Percentiles rank a stretch among this genome's conserved stretches.
Conservation (phyloP, 2,329 filamentous ascomycete genomes). For the Penicillium fuscoglaucum region DNA sequence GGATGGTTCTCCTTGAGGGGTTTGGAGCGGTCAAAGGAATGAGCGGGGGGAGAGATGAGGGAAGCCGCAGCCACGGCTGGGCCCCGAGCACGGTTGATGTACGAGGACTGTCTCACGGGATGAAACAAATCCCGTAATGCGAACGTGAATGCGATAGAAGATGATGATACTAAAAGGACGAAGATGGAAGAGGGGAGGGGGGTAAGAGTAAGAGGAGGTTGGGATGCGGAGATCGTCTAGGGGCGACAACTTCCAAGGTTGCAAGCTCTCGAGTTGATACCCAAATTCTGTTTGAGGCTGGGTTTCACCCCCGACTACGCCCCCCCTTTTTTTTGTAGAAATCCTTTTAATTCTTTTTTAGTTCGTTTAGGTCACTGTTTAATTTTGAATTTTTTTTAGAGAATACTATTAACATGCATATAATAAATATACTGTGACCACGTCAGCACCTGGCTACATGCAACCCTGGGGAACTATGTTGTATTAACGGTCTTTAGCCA, state of each 20-base stretch:
- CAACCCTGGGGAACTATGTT: not conserved
- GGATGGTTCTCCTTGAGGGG: slow-evolving; percentile 18
- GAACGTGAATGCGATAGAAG: slow-evolving; percentile 8
- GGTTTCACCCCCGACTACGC: not conserved
- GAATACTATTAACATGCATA: not conserved
- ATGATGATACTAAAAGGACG: not conserved
- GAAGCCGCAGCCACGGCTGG: slow-evolving; percentile 14
- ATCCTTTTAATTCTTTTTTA: not conserved
- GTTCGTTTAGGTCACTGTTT: not conserved
- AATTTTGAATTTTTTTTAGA: not conserved
- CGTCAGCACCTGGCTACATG: not conserved
- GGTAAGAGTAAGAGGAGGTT: slow-evolving; percentile 13
- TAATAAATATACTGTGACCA: not conserved
- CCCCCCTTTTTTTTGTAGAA: not conserved
- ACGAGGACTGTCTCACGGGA: slow-evolving; percentile 8
- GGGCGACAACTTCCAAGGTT: not conserved
- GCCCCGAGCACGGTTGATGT: slow-evolving; percentile 8
- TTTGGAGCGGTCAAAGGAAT: slow-evolving; percentile 19
- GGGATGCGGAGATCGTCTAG: slow-evolving; percentile 11
- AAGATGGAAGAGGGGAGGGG: slow-evolving; percentile 5
- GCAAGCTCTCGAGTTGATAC: slow-evolving; percentile 13
- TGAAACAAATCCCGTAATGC: slow-evolving; percentile 5
- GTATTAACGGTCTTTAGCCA: not conserved
- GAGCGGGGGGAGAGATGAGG: slow-evolving; percentile 12
- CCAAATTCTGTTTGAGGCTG: slow-evolving; percentile 15